phyloP scores from a whole-genome alignment of 768 basidiomycete species.

The Mycena leptocephala region DNA sequence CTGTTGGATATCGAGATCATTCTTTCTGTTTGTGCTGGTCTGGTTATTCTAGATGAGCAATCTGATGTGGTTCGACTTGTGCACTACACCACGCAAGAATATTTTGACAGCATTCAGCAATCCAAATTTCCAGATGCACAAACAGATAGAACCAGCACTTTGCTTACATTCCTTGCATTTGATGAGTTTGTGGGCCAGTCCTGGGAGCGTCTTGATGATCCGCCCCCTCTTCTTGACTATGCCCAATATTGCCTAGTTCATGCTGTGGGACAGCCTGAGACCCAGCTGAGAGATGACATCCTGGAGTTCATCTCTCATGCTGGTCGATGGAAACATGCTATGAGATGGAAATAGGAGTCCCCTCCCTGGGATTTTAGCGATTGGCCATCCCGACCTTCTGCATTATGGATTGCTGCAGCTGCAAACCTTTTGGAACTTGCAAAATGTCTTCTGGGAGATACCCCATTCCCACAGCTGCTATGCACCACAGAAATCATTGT shows the following conservation, averaged over 20 bases:
- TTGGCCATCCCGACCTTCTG: not conserved
- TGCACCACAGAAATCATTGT: not conserved
- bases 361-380: not conserved
- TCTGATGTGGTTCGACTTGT: no score
- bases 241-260: no score
- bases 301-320: no score
- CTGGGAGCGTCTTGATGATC: not conserved
- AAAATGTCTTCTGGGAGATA: not conserved
- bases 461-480: not conserved
- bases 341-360: not conserved
- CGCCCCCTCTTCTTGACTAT: not conserved
- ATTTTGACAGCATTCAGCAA: no score
- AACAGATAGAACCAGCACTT: not conserved
- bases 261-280: no score
- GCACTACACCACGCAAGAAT: no score
- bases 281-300: no score
- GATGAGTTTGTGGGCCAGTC: not conserved
- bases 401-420: not conserved
- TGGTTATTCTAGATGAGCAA: no score
- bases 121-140: not conserved
- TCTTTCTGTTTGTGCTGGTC: no score
- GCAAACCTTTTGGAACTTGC: not conserved
- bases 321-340: not conserved
- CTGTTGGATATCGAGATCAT: not conserved
- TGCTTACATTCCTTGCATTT: not conserved